These are phyloP conservation scores for Gaeumannomyces sp. DNA, from an alignment of 2,329 filamentous ascomycete species.

Conservation along the genomic window DNA sequence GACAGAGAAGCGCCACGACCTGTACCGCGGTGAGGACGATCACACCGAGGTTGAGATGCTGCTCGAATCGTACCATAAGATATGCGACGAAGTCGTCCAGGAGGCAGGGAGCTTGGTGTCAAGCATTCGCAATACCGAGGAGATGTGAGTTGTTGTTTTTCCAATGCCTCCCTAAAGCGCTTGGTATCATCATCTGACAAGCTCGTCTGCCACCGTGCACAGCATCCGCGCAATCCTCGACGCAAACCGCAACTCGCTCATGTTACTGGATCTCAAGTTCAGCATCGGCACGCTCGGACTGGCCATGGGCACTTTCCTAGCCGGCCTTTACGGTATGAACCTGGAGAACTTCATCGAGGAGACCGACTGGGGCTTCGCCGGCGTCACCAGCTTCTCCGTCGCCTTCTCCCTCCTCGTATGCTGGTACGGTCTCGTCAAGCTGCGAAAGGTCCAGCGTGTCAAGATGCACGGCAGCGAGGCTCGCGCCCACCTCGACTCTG, in stretches of 20 bases:
- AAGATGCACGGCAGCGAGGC: conserved; percentile 25
- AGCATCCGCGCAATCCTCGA: conserved; percentile 96
- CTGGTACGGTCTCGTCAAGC: conserved; percentile 74
- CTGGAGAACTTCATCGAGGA: conserved; percentile 98
- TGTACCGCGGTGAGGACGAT: conserved; percentile 70
- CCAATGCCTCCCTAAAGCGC: not conserved
- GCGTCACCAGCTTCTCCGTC: conserved; percentile 65
- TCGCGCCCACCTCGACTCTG: conserved; percentile 9
- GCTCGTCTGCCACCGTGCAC: conserved; percentile 15
- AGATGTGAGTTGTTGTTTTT: conserved; percentile 64
- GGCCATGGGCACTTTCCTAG: conserved; percentile 88
- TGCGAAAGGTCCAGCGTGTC: conserved; percentile 52
- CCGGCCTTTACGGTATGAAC: conserved; percentile 99
- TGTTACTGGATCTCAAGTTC: conserved; percentile 95
- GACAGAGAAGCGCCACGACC: conserved; percentile 75
- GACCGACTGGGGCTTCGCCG: conserved; percentile 75
- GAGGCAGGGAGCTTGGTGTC: conserved; percentile 88
- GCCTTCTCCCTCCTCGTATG: conserved; percentile 71
- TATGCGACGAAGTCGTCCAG: conserved; percentile 96
- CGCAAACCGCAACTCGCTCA: conserved; percentile 94
- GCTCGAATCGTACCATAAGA: conserved; percentile 93
- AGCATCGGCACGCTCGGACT: conserved; percentile 92
- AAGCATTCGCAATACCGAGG: conserved; percentile 94
- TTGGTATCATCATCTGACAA: not conserved
- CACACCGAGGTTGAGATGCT: conserved; percentile 97